Base-by-base conservation (phyloP, 2,329 filamentous ascomycete genomes). In the Cercospora sp. region DNA sequence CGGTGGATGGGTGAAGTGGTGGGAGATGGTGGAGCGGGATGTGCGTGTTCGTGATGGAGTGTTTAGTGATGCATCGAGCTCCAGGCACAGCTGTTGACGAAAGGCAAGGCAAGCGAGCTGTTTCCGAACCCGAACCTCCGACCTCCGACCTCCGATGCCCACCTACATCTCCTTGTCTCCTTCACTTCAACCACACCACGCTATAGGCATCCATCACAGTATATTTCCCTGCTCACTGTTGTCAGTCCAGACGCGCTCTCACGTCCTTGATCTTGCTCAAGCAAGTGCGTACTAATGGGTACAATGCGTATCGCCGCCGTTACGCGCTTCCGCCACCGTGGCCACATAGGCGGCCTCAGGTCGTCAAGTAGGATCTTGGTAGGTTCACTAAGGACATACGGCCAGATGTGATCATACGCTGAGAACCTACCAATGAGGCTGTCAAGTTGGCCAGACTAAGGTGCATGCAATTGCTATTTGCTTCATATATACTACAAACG, bases 11-110 rank as follows among this genome's bases (percentile, higher is more conserved):
- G 24, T 28, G 13, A 28, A 51, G 40, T 62, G 8, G 16, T n/a
- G 28, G 55, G 16, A 28, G 40, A 30, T 62, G 60, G 21, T 62
- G 37, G 28, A 24, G 32, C 16, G 55, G 18, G 55, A 59, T 34
- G 30, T 59, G 32, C 40, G 34, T 30, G 40, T 32, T 49, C 60
- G 43, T 55, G 49, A 40, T 45, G 21, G 43, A 62, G 60, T 28
- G 26, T 49, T 62, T 26, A 55, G 24, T 63, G 49, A 21, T 40
- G n/a, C 18, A 45, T 30, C 40, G 13, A 55, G 40, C 43, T 62
- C 49, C 28, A 62, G 60, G 60, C 60, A 62, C 55, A 62, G 40
- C 60, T 62, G 60, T 62, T 62, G 60, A 62, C 60, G 60, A 62
- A 43, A 43, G 16, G 37, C 37, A 43, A 16, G n/a, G n/a, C 55